These are phyloP conservation scores for Lasiodiplodia theobromae DNA, from an alignment of 2,329 filamentous ascomycete genomes.

Conservation along the genomic window DNA sequence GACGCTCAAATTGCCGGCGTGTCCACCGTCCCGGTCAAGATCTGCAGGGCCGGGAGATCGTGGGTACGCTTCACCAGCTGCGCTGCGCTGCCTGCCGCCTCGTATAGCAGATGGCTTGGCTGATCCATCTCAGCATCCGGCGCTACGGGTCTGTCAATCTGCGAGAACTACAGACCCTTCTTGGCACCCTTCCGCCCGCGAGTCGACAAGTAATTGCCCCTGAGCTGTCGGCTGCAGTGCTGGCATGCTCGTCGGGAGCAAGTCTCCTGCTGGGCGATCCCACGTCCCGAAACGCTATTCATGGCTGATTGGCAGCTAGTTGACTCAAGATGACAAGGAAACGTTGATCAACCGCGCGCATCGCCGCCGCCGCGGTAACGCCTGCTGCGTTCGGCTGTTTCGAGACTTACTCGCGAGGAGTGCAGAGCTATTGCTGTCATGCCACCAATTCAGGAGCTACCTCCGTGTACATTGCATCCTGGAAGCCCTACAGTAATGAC, in stretches of 20 bases:
- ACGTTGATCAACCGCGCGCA: constrained; percentile 5
- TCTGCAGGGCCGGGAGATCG: constrained; percentile 27
- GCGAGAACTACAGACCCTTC: not conserved
- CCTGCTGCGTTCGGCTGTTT: not conserved
- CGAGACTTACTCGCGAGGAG: not conserved
- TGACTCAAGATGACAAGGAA: not conserved
- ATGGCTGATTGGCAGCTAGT: not conserved
- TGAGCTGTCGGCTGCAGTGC: not conserved
- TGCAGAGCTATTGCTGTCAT: not conserved
- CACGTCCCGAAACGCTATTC: not conserved
- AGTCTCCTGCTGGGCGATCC: not conserved
- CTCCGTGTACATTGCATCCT: constrained; percentile 4
- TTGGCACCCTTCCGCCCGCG: not conserved
- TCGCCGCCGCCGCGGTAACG: not conserved
- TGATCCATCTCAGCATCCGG: constrained; percentile 12
- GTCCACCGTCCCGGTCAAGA: constrained; percentile 24
- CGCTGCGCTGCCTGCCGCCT: constrained; percentile 1
- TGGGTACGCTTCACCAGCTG: not conserved
- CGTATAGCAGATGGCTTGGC: constrained; percentile 19
- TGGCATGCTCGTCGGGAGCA: not conserved
- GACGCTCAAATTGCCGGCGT: constrained; percentile 9
- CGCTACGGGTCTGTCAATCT: constrained; percentile 10
- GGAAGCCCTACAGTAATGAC: not conserved
- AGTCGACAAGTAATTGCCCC: not conserved
- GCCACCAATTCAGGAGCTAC: not conserved